A percentile compares a stretch with the other conserved stretches of the same genome.
Evolutionary conservation across 2,329 filamentous ascomycete genomes (phyloP).

Genomic region (Gaeumannomyces tritici): DNA sequence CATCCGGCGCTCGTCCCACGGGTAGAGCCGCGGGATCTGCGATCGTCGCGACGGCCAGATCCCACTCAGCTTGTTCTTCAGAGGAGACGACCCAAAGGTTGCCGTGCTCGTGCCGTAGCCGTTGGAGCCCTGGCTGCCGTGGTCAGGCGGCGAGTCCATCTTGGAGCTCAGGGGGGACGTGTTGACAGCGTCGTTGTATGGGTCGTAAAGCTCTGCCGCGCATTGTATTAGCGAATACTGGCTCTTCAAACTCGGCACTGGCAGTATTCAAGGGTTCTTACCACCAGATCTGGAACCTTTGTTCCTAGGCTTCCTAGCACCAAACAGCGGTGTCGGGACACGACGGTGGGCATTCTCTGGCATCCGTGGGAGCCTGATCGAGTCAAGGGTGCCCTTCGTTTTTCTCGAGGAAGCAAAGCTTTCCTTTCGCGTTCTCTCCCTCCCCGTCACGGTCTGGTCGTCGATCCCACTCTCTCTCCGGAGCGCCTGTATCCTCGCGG

Average conservation of each 20-base stretch:
- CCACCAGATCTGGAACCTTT: background rate
- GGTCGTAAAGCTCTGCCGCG: background rate
- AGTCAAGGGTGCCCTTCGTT: background rate
- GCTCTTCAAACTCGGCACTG: background rate
- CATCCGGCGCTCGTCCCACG: constrained; percentile 14
- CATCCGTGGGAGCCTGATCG: background rate
- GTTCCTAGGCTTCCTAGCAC: background rate
- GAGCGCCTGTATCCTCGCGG: constrained; percentile 17
- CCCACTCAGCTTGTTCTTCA: constrained; percentile 1
- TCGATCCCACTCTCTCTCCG: constrained; percentile 12
- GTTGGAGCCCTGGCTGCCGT: background rate
- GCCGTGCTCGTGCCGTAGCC: background rate
- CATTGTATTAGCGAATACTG: background rate
- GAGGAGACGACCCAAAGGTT: background rate
- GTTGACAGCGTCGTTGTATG: background rate
- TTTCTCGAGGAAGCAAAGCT: constrained; percentile 1
- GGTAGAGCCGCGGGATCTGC: constrained; percentile 9
- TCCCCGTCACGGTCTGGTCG: constrained; percentile 12
- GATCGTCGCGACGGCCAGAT: constrained; percentile 3
- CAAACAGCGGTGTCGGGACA: constrained; percentile 2
- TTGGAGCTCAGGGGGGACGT: constrained; percentile 2
- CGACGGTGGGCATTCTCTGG: background rate
- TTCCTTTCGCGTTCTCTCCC: constrained; percentile 4
- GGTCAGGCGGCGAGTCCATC: background rate
- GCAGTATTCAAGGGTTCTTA: background rate